Base-by-base conservation (phyloP, 2,329 filamentous ascomycete genomes). In the Chalaropsis thielavioides region DNA sequence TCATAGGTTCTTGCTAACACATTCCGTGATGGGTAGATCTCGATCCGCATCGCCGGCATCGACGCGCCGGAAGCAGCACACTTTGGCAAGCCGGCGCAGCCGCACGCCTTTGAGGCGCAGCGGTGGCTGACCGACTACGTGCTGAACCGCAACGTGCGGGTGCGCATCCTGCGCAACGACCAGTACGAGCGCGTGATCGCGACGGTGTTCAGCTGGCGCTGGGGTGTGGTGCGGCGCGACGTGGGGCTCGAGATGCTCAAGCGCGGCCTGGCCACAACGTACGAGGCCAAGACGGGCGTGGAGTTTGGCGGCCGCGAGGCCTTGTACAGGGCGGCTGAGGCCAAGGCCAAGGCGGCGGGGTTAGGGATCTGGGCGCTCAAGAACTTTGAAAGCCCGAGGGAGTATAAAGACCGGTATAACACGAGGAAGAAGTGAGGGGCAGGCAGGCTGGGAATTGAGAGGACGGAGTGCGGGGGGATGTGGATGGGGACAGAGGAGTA, bases 21-120 rank as follows among this genome's bases (percentile, higher is more conserved):
- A 46, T 5, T 38, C 35, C 35, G 35, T 38, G 5, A 38, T 8
- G 35, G 10, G 8, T 71, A 95, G 88, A 89, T 99, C 69, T 85
- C 92, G 62, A 82, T 99, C 65, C 89, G 94, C 35, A 81, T 99
- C 65, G 94, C 94, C 17, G 94, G 94, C 61, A 78, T 99, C 64
- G 94, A 99, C 74, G 94, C 95, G 11, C 94, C 94, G 1, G 94
- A 99, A 76, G 80, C 89, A 65, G 87, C 92, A 8, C 94, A 99
- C 75, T 99, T 96, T 75, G 95, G 95, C 64, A 83, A 85, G 62
- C 87, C 90, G 31, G 89, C 86, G 10, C 94, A 99, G 75, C 92
- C 92, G 0, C 91, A 85, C 73, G 82, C 89, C 2, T 80, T 83
- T 67, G 92, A 97, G 74, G 90, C 94, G 7, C 79, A 92, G 63